Evolutionary conservation across 345 rosid species (phyloP), one percentile per base, ranked within the genome.

Genomic region (Ricinus communis): DNA sequence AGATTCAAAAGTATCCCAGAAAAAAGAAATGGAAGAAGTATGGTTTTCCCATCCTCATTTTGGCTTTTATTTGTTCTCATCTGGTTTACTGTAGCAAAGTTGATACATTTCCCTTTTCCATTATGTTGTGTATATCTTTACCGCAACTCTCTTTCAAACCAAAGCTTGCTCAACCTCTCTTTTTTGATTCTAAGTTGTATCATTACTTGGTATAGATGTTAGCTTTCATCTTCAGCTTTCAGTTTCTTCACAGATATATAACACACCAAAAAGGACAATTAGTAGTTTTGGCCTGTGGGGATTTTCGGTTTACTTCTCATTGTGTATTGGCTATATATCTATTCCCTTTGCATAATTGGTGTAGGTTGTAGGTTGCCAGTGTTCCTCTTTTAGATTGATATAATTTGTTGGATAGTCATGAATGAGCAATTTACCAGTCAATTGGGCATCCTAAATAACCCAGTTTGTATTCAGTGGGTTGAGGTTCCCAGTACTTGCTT

Each of bases 21-120:
- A 96, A 76, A 93, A 90, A 66, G 99, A 96, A 88, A 92, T 96
- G 80, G 97, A 96, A 77, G 99, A 93, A 83, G 99, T 96, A 86
- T 55, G 87, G 75, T 66, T 64, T 51, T 59, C 57, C 16, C 31
- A 4, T 58, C 22, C 25, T 53, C 28, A 30, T 16, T 16, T 40
- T 62, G 11, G 1, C 7, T 54, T 50, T 51, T 52, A 28, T 71
- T 38, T 13, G 13, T 3, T 25, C 11, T 25, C 28, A 62, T 22
- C 25, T 24, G 0, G 4, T 1, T 18, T 19, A 24, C 12, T 33
- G 27, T 11, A 0, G n/a, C 59, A 14, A 27, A 57, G 30, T 12
- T 21, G 14, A 18, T 19, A 30, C 11, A 9, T 43, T 64, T 46
- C 24, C n/a, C n/a, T 43, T 12, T 57, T 66, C 16, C 47, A 43